Evolutionary conservation across 2,329 filamentous ascomycete species (phyloP).

Genomic region (Scolecobasidium constrictum): DNA sequence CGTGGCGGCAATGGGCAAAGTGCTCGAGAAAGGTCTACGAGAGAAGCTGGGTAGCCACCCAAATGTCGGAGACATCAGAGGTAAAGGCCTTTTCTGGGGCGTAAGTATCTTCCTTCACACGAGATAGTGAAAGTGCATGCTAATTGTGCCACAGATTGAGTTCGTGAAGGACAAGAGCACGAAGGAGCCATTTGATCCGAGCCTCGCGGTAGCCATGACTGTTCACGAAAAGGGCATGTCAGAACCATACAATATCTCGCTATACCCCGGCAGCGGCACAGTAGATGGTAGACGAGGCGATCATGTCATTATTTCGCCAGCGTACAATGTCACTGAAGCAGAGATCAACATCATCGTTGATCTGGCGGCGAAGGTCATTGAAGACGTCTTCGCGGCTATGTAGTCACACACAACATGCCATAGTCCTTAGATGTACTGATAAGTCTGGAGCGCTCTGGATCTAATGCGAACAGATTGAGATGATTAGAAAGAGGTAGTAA

Average conservation of each 20-base stretch:
- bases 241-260: conserved; percentile 38
- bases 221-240: conserved; percentile 40
- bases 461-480: too few relatives aligned
- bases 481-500: too few relatives aligned
- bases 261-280: conserved; percentile 55
- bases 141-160: conserved; percentile 34
- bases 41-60: conserved; percentile 31
- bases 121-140: conserved; percentile 5
- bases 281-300: conserved; percentile 52
- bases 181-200: conserved; percentile 42
- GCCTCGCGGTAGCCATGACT: conserved; percentile 32
- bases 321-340: conserved; percentile 50
- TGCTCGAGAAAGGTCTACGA: conserved; percentile 35
- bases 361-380: conserved; percentile 39
- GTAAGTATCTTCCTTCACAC: conserved; percentile 25
- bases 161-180: conserved; percentile 45
- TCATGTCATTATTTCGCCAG: conserved; percentile 58
- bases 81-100: conserved; percentile 47
- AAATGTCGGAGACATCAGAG: conserved; percentile 51
- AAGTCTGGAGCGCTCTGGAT: too few relatives aligned
- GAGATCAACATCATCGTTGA: conserved; percentile 48
- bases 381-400: conserved; percentile 34
- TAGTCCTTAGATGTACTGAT: too few relatives aligned
- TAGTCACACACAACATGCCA: too few relatives aligned
- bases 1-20: conserved; percentile 41